Base-by-base conservation (phyloP, 306 rosid species). In the Biancaea sappan region DNA sequence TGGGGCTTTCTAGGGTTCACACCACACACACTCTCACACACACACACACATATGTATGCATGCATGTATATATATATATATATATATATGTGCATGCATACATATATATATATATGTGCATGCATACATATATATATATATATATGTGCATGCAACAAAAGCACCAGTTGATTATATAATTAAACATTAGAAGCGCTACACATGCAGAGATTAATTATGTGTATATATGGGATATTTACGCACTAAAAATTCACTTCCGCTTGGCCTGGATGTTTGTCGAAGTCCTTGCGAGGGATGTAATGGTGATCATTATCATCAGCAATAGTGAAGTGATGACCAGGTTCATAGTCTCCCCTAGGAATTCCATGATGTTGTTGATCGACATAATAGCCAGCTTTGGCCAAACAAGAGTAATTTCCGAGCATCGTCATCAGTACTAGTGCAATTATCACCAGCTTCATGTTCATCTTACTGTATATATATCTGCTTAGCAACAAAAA, bases 381-480 rank as follows among this genome's bases (percentile, higher is more conserved):
- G n/a, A n/a, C n/a, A n/a, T n/a, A n/a, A n/a, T n/a, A n/a, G n/a
- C 12, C 21, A 28, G 14, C 40, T 58, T 66, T 37, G 18, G 8
- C 71, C 72, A 14, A 2, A 56, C 71, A 52, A 12, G 57, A 62
- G 71, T n/a, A n/a, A n/a, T 66, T 53, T 64, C 61, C 74, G 14
- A 74, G 6, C 56, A 43, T 8, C 71, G 76, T 25, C 54, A 78
- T 8, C 9, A 25, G 2, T 10, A 54, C 3, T 34, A 82, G 28
- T 74, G 78, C 78, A 78, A 82, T 31, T 69, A 40, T 62, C 53
- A 74, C 1, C 63, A 70, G 37, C 62, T 50, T 78, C 86, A 69
- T 74, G 19, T 3, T 43, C n/a, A n/a, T n/a, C n/a, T n/a, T n/a
- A n/a, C n/a, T 4, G 9, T 21, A 43, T 11, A 13, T 15, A 18